Evolutionary conservation across 148 eudicot genomes (phyloP).

Genomic region (Simmondsia chinensis): DNA sequence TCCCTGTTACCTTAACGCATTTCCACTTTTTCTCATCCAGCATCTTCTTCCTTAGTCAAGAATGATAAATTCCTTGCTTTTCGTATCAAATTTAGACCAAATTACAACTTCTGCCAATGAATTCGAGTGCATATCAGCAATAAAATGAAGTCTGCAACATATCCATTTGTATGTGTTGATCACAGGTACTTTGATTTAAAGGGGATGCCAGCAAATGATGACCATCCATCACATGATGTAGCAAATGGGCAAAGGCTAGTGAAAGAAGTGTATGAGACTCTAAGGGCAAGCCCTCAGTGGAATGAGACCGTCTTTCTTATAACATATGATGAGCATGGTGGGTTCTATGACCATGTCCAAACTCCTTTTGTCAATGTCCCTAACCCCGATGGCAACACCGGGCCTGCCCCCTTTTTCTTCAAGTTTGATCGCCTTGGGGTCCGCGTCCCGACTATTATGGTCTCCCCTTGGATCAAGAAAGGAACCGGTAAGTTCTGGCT

Average conservation of each 20-base stretch:
- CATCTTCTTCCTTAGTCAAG: too few species aligned
- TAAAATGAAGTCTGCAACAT: too few species aligned
- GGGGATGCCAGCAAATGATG: conserved; percentile 70
- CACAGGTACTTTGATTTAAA: conserved; percentile 56
- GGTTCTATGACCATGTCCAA: conserved; percentile 83
- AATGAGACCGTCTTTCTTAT: conserved; percentile 63
- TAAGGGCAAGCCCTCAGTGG: conserved; percentile 87
- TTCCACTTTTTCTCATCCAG: too few species aligned
- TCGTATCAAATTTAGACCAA: too few species aligned
- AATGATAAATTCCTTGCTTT: too few species aligned
- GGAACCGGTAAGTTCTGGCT: conserved; percentile 45
- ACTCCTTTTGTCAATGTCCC: conserved; percentile 77
- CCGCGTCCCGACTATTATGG: conserved; percentile 91
- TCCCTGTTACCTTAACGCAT: too few species aligned
- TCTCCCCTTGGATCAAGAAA: conserved; percentile 92
- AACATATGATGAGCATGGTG: conserved; percentile 95
- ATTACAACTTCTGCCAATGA: too few species aligned
- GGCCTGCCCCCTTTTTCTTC: conserved; percentile 73
- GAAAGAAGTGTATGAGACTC: conserved; percentile 81
- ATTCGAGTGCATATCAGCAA: too few species aligned
- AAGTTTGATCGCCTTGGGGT: conserved; percentile 92
- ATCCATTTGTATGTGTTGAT: neutral
- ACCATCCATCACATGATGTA: conserved; percentile 91
- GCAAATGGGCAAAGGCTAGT: conserved; percentile 86
- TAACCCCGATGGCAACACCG: conserved; percentile 82